Conservation (phyloP, 2,329 filamentous ascomycete genomes). For the Decorospora gaudefroyi region DNA sequence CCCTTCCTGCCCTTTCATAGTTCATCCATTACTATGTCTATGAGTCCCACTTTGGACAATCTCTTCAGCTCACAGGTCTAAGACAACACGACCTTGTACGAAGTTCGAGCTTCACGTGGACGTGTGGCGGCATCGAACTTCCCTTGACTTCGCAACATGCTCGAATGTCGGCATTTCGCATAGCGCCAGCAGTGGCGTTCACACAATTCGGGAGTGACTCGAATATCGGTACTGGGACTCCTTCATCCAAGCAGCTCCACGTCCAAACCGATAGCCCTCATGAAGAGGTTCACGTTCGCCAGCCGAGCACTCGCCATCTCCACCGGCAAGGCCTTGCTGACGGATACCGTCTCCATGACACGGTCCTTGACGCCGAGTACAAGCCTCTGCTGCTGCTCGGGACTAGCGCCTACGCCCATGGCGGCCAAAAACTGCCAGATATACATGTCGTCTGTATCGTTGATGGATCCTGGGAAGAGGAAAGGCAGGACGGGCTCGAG, state of each 20-base stretch:
- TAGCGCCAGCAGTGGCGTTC: not conserved
- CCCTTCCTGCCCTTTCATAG: not conserved
- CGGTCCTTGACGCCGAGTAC: constrained; percentile 97
- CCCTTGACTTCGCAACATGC: constrained; percentile 1
- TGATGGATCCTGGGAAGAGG: constrained; percentile 90
- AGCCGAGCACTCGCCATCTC: constrained; percentile 83
- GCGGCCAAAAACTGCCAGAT: constrained; percentile 98
- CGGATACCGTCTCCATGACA: constrained; percentile 90
- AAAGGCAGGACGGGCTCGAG: constrained; percentile 81
- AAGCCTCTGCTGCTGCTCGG: constrained; percentile 91
- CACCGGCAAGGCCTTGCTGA: constrained; percentile 85
- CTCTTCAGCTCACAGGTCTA: constrained; percentile 1
- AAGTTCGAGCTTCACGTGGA: not conserved
- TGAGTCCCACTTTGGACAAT: not conserved
- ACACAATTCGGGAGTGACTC: constrained; percentile 6
- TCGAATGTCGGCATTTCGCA: not conserved
- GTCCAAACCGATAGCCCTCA: constrained; percentile 98
- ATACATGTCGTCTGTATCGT: constrained; percentile 88
- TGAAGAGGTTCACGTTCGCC: constrained; percentile 95
- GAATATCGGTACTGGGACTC: not conserved
- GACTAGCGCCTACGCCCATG: constrained; percentile 88
- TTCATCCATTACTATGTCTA: not conserved
- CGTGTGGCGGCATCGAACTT: constrained; percentile 1
- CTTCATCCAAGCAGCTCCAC: constrained; percentile 72
- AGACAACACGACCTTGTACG: not conserved